Conservation (phyloP, 495 filamentous ascomycete genomes). For the Talaromyces adpressus region DNA sequence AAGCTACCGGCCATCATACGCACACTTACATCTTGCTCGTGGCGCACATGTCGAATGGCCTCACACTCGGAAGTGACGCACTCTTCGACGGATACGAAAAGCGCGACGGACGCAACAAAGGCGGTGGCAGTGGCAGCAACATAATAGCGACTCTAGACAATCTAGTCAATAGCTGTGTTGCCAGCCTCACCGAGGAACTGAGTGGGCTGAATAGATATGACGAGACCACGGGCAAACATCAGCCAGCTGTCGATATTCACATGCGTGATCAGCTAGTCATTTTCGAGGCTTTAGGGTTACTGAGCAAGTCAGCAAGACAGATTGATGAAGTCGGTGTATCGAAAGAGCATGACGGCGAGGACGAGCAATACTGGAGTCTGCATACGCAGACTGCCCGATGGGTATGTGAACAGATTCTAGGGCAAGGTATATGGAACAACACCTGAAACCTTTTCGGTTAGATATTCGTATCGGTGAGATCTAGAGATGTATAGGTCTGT, state of each 20-base stretch:
- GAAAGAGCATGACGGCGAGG: constrained; percentile 20
- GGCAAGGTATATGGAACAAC: neutral
- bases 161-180: constrained; percentile 44
- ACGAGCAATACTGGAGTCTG: constrained; percentile 46
- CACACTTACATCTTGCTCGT: constrained; percentile 69
- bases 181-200: constrained; percentile 52
- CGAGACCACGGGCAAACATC: neutral
- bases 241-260: constrained; percentile 54
- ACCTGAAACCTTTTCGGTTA: neutral
- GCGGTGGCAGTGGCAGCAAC: constrained; percentile 4
- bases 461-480: neutral
- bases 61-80: constrained; percentile 61
- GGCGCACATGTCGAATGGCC: constrained; percentile 53
- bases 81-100: constrained; percentile 42
- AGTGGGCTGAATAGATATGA: constrained; percentile 9
- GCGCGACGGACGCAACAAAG: constrained; percentile 7
- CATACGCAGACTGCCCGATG: constrained; percentile 72
- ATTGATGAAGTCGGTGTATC: constrained; percentile 12
- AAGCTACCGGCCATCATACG: constrained; percentile 54
- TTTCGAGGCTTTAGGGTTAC: constrained; percentile 62
- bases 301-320: neutral
- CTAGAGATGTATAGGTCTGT: neutral
- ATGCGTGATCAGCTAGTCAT: constrained; percentile 77
- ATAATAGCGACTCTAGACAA: constrained; percentile 9
- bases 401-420: constrained; percentile 48